Conservation (phyloP, 352 stramenopile genomes). For the Phytophthora niederhauseri region DNA sequence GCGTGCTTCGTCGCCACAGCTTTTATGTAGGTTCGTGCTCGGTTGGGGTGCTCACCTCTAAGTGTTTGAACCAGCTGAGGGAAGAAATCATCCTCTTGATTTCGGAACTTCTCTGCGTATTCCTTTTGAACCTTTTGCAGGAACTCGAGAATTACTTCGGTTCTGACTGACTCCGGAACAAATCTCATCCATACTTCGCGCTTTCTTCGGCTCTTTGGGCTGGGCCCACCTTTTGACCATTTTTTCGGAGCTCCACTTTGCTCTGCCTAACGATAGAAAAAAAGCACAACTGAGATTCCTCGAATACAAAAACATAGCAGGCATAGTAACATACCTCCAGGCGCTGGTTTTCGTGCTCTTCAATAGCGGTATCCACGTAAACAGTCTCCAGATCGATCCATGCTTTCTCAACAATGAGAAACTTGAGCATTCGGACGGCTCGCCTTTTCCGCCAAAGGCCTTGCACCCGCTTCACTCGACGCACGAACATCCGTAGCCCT, state of each 20-base stretch:
- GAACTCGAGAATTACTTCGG: conserved; percentile 47
- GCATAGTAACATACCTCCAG: conserved; percentile 36
- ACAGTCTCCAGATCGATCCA: conserved; percentile 58
- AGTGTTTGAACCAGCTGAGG: conserved; percentile 67
- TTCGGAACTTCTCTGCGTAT: conserved; percentile 43
- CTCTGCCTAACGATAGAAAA: conserved; percentile 14
- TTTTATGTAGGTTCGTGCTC: conserved; percentile 60
- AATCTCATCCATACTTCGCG: conserved; percentile 54
- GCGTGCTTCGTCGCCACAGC: conserved; percentile 47
- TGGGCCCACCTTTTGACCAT: conserved; percentile 24
- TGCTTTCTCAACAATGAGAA: conserved; percentile 50
- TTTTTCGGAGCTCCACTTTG: conserved; percentile 21
- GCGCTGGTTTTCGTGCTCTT: conserved; percentile 45
- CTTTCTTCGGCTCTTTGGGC: conserved; percentile 27
- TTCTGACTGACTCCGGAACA: conserved; percentile 42
- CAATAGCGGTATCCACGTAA: conserved; percentile 54
- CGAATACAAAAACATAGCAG: not conserved
- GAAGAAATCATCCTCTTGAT: conserved; percentile 69
- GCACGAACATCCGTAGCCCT: conserved; percentile 56
- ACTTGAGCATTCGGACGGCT: conserved; percentile 41
- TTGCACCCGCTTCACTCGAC: conserved; percentile 59
- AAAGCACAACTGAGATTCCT: not conserved
- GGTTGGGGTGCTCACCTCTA: conserved; percentile 60
- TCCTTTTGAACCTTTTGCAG: conserved; percentile 46
- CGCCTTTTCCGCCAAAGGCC: conserved; percentile 52